phyloP scores from a whole-genome alignment of 169 alveolate species.

The Cryptosporidium sp. region DNA sequence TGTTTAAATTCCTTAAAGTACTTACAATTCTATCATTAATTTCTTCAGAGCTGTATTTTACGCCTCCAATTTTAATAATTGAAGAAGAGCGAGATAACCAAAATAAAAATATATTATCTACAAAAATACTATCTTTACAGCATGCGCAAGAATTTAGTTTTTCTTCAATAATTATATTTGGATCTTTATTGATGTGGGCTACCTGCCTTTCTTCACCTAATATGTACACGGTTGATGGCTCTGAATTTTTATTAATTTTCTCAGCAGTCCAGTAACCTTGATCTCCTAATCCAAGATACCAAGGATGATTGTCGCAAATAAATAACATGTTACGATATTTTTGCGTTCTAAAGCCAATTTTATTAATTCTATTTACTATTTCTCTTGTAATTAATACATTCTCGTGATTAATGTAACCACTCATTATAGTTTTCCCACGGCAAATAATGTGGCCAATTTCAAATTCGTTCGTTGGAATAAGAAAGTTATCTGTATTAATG shows the following conservation, averaged over 20 bases:
- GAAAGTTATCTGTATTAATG: constrained; percentile 1
- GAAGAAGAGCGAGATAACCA: constrained; percentile 78
- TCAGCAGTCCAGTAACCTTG: constrained; percentile 58
- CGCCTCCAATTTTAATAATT: constrained; percentile 79
- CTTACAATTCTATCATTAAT: constrained; percentile 64
- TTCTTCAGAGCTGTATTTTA: constrained; percentile 77
- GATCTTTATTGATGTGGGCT: neutral
- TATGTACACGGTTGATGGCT: neutral
- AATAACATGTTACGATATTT: neutral
- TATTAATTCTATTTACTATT: neutral
- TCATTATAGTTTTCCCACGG: constrained; percentile 77
- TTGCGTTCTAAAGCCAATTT: neutral
- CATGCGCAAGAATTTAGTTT: constrained; percentile 31
- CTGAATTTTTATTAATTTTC: neutral
- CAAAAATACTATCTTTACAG: neutral
- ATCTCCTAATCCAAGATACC: constrained; percentile 74
- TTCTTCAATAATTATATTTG: neutral
- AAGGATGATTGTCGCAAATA: constrained; percentile 56
- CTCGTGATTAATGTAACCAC: constrained; percentile 54
- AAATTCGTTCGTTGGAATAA: constrained; percentile 76
- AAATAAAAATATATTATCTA: constrained; percentile 51
- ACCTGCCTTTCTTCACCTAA: neutral
- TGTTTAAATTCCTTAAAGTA: neutral
- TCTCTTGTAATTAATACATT: constrained; percentile 23
- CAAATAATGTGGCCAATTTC: constrained; percentile 78